Evolutionary conservation across 73 alveolate species (phyloP).

Genomic region (Paramecium tetraurelia): DNA sequence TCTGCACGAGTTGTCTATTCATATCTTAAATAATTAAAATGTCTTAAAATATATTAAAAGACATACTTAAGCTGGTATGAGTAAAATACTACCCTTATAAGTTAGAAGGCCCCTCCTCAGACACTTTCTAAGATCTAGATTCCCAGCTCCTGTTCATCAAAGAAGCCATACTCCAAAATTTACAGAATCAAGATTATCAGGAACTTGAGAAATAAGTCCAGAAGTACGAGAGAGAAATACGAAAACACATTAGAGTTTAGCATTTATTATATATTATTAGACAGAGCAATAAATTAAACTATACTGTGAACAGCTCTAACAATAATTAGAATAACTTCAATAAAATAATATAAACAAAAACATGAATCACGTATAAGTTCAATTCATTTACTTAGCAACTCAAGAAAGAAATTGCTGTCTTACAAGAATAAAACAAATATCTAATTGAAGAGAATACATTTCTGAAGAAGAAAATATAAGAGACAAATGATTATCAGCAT

Average conservation of each 20-base stretch:
- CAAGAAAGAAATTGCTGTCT: neutral
- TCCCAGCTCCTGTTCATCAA: neutral
- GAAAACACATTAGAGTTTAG: neutral
- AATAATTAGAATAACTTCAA: neutral
- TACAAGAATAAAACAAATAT: neutral
- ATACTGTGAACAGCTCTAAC: neutral
- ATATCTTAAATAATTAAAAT: neutral
- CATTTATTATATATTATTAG: neutral
- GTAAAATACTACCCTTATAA: neutral
- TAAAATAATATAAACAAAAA: neutral
- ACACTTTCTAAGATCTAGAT: neutral
- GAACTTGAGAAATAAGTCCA: neutral
- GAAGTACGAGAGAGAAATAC: neutral
- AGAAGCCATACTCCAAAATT: neutral
- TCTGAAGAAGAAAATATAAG: neutral
- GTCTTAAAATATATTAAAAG: neutral
- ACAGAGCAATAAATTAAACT: neutral
- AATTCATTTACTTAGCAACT: neutral
- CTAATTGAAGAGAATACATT: neutral
- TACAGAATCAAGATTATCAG: neutral
- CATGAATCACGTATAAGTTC: neutral
- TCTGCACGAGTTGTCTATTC: neutral
- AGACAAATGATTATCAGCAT: neutral
- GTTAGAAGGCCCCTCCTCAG: neutral
- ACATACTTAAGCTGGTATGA: neutral